These are phyloP conservation scores for Diaporthe humulicola DNA, from an alignment of 2,329 filamentous ascomycete genomes.

Conservation along the genomic window DNA sequence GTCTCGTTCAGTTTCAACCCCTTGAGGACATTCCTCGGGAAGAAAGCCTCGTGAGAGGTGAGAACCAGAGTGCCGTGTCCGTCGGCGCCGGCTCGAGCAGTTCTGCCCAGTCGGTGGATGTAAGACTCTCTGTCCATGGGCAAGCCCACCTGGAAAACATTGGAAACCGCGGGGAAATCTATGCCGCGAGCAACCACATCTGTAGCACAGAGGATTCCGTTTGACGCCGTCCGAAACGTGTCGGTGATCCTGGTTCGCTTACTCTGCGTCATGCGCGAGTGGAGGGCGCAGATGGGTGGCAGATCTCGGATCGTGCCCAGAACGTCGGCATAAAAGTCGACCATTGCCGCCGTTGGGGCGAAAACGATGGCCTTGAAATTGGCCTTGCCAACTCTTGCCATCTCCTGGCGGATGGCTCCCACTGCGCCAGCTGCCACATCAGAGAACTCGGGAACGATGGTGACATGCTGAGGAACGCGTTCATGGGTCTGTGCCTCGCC, in stretches of 20 bases:
- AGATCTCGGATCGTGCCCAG: constrained; percentile 56
- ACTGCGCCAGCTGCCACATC: constrained; percentile 73
- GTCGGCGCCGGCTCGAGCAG: constrained; percentile 73
- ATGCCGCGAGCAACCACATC: constrained; percentile 80
- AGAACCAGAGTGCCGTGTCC: constrained; percentile 74
- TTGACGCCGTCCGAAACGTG: constrained; percentile 65
- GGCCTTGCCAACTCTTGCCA: constrained; percentile 48
- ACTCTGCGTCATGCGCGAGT: constrained; percentile 64
- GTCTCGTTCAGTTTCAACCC: constrained; percentile 66
- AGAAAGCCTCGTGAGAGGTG: constrained; percentile 63
- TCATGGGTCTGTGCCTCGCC: constrained; percentile 84
- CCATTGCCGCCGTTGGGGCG: constrained; percentile 71
- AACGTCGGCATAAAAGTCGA: constrained; percentile 63
- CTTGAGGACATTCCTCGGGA: constrained; percentile 63
- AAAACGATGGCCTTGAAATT: constrained; percentile 90
- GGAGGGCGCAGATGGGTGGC: constrained; percentile 60
- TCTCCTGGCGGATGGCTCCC: constrained; percentile 66
- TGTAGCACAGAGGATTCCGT: constrained; percentile 73
- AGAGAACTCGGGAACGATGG: constrained; percentile 77
- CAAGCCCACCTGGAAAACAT: constrained; percentile 74
- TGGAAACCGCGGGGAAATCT: constrained; percentile 79
- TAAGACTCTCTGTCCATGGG: constrained; percentile 73
- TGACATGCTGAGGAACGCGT: constrained; percentile 79
- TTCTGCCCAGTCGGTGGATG: constrained; percentile 77
- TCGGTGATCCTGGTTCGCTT: constrained; percentile 72